These are phyloP conservation scores for Brassica carinata DNA, from an alignment of 345 rosid species.

Conservation along the genomic window DNA sequence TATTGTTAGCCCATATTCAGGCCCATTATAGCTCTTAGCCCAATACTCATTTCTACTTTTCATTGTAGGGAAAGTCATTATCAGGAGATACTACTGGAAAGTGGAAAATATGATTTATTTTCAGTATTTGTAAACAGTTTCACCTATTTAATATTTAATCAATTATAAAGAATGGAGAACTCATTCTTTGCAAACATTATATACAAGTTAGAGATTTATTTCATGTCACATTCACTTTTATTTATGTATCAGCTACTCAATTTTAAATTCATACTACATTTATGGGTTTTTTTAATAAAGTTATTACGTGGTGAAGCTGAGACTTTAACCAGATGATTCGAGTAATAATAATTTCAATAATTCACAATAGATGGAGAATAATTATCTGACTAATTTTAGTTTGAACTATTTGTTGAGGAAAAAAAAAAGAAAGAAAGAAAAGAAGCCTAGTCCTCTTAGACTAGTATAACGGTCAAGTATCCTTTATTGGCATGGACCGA, in stretches of 20 bases:
- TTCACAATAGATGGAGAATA: neutral
- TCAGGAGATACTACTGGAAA: too few species aligned
- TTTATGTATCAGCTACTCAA: neutral
- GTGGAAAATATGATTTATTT: too few species aligned
- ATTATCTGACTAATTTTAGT: neutral
- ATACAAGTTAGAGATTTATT: neutral
- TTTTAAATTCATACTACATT: neutral
- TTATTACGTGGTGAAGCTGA: neutral
- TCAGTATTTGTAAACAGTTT: neutral
- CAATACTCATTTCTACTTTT: neutral
- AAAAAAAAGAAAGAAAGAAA: neutral
- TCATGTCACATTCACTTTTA: neutral
- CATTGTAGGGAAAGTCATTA: too few species aligned
- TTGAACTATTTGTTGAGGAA: neutral
- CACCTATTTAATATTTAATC: neutral
- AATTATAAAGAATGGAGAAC: neutral
- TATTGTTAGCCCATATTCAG: neutral
- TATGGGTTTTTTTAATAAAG: neutral
- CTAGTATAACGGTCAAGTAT: slow-evolving; percentile 15
- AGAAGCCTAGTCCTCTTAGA: slow-evolving; percentile 3
- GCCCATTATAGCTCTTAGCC: neutral
- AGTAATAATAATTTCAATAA: neutral
- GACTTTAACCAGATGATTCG: neutral
- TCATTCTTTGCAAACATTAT: neutral
- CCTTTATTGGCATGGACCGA: slow-evolving; percentile 33